phyloP scores from a whole-genome alignment of 371 early-diverging fungal species.

The Choanephora cucurbitarum region DNA sequence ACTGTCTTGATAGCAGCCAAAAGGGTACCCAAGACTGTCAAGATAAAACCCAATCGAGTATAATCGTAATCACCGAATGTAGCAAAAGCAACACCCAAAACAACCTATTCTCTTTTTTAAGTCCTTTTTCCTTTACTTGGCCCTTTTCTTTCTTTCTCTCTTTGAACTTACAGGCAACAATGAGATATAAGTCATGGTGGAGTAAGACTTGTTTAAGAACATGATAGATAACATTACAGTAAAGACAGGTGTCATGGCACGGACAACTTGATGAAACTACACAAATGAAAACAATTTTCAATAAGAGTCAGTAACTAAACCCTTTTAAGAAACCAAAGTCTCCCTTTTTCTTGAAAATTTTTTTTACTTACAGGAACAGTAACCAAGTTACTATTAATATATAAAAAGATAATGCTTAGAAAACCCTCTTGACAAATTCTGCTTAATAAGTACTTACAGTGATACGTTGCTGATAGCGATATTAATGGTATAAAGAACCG shows the following conservation, averaged over 20 bases:
- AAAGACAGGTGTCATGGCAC: slow-evolving; percentile 85
- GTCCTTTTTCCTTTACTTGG: not conserved
- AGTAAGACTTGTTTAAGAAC: slow-evolving; percentile 59
- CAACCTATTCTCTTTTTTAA: slow-evolving; percentile 42
- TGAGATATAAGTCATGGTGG: slow-evolving; percentile 61
- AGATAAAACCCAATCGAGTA: slow-evolving; percentile 65
- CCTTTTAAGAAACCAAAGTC: not conserved
- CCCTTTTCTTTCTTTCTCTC: not conserved
- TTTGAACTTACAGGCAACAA: slow-evolving; percentile 54
- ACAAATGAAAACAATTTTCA: not conserved
- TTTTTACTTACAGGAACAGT: slow-evolving; percentile 48
- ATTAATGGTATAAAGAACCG: slow-evolving; percentile 85
- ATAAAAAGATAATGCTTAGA: not conserved
- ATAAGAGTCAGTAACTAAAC: not conserved
- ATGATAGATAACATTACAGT: slow-evolving; percentile 69
- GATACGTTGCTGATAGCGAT: slow-evolving; percentile 88
- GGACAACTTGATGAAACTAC: slow-evolving; percentile 82
- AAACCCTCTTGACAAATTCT: too few species aligned
- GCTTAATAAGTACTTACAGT: too few species aligned
- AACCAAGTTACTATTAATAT: slow-evolving; percentile 47
- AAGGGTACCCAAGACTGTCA: slow-evolving; percentile 81
- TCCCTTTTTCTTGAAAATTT: not conserved
- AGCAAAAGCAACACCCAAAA: slow-evolving; percentile 82
- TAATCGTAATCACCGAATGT: slow-evolving; percentile 83
- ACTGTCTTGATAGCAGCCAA: slow-evolving; percentile 84